Percentiles rank a stretch among this genome's conserved stretches.
Conservation (phyloP, 2,329 filamentous ascomycete genomes). For the Stachybotrys elegans region DNA sequence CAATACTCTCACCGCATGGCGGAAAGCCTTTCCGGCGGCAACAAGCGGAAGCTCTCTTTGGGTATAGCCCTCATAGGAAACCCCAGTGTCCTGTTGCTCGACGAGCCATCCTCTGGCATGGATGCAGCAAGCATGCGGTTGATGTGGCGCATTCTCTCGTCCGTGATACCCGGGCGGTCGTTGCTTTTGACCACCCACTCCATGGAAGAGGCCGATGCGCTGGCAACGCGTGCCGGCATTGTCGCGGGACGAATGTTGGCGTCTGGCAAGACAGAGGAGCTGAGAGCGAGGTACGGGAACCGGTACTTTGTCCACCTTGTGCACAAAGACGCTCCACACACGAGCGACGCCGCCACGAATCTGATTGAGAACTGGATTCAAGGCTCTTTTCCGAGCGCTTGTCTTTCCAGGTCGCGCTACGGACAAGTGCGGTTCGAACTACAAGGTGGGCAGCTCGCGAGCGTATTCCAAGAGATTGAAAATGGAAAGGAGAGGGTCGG, state of each 20-base stretch:
- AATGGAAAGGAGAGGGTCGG: constrained; percentile 62
- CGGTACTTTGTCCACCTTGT: constrained; percentile 79
- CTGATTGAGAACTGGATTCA: constrained; percentile 62
- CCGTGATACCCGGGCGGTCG: constrained; percentile 68
- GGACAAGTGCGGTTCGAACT: constrained; percentile 82
- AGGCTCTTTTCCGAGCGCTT: constrained; percentile 55
- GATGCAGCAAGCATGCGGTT: constrained; percentile 86
- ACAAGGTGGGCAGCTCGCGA: constrained; percentile 40
- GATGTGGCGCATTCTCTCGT: constrained; percentile 83
- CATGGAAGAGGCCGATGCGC: constrained; percentile 91
- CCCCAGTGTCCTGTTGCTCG: constrained; percentile 77
- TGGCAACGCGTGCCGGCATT: constrained; percentile 80
- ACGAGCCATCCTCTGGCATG: constrained; percentile 84
- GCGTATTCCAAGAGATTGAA: constrained; percentile 49
- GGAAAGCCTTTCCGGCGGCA: constrained; percentile 76
- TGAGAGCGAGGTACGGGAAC: constrained; percentile 73
- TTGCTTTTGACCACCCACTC: constrained; percentile 87
- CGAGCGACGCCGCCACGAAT: constrained; percentile 62
- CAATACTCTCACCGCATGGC: constrained; percentile 72
- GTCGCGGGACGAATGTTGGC: constrained; percentile 83
- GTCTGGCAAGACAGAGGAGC: constrained; percentile 66
- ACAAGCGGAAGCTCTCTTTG: constrained; percentile 83
- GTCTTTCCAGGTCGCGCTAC: constrained; percentile 68
- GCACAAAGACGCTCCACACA: constrained; percentile 68
- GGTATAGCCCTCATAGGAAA: constrained; percentile 93